Percentiles rank a stretch among this genome's conserved stretches.
phyloP scores from a whole-genome alignment of 1,284 basidiomycete genomes.

The Ceraceosorus bombacis region DNA sequence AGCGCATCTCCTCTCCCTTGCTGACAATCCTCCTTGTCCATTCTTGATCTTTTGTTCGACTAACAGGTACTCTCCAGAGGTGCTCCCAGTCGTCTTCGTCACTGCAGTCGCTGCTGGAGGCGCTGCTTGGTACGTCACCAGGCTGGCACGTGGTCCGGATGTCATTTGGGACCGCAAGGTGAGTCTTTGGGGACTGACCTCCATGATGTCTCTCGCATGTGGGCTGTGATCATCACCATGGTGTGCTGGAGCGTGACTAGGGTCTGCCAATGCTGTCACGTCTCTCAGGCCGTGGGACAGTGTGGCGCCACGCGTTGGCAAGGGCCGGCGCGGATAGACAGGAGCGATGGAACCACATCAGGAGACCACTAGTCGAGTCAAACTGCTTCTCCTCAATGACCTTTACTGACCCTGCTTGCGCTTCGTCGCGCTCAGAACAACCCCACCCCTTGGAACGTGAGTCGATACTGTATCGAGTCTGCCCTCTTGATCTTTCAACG shows the following conservation, averaged over 20 bases:
- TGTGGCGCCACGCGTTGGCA: too few species aligned
- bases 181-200: not conserved
- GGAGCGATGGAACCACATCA: not conserved
- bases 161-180: conserved; percentile 46
- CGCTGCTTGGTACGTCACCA: conserved; percentile 39
- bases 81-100: conserved; percentile 40
- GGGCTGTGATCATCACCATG: too few species aligned
- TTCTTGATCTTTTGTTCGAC: not conserved
- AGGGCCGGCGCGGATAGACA: too few species aligned
- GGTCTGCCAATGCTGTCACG: too few species aligned
- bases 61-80: conserved; percentile 4
- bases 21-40: too few species aligned
- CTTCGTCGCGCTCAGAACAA: conserved; percentile 23
- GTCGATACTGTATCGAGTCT: not conserved
- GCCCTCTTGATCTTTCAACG: not conserved
- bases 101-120: conserved; percentile 37
- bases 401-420: too few species aligned
- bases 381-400: too few species aligned
- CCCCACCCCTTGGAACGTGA: conserved; percentile 31
- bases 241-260: too few species aligned
- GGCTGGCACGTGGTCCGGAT: conserved; percentile 38
- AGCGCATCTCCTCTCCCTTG: too few species aligned
- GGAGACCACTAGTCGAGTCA: not conserved
- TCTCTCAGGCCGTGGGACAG: too few species aligned
- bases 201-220: too few species aligned